Evolutionary conservation across 805 yeast genomes (phyloP).

Genomic region (Torulaspora indica): DNA sequence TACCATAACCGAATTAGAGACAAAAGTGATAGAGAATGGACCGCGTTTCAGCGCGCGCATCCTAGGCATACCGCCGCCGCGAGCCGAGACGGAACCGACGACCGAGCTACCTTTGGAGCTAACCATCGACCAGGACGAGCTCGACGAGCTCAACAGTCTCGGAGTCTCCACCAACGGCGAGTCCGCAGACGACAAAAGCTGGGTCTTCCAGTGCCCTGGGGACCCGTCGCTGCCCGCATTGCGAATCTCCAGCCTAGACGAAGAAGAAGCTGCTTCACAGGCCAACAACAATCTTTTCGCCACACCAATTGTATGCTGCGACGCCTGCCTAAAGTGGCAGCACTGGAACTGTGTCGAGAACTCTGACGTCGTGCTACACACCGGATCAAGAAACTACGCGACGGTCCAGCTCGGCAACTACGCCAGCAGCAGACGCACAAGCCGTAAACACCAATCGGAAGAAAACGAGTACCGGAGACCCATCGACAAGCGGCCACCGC

Average conservation of each 20-base stretch:
- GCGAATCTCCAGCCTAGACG: conserved; percentile 6
- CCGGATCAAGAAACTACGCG: conserved; percentile 20
- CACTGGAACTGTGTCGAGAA: conserved; percentile 29
- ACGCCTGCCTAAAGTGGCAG: conserved; percentile 33
- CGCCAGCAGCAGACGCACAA: conserved; percentile 20
- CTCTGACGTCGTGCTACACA: background rate
- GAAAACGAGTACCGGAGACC: conserved; percentile 21
- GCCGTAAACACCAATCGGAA: conserved; percentile 16
- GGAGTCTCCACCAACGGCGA: conserved; percentile 19
- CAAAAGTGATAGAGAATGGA: conserved; percentile 9
- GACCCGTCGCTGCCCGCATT: conserved; percentile 5
- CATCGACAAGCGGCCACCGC: conserved; percentile 22
- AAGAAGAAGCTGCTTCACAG: conserved; percentile 14
- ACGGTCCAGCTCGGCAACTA: conserved; percentile 21
- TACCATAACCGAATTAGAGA: conserved; percentile 10
- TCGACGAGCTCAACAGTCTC: conserved; percentile 19
- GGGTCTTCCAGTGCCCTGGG: conserved; percentile 34
- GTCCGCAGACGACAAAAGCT: conserved; percentile 25
- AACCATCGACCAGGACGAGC: conserved; percentile 27
- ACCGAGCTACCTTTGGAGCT: conserved; percentile 31
- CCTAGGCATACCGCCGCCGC: background rate
- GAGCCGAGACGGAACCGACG: background rate
- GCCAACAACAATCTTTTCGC: conserved; percentile 6
- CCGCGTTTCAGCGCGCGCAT: conserved; percentile 4
- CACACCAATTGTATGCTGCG: conserved; percentile 33